A percentile compares a stretch with the other conserved stretches of the same genome.
phyloP scores from a whole-genome alignment of 345 rosid species.

The Ceriops zippeliana region DNA sequence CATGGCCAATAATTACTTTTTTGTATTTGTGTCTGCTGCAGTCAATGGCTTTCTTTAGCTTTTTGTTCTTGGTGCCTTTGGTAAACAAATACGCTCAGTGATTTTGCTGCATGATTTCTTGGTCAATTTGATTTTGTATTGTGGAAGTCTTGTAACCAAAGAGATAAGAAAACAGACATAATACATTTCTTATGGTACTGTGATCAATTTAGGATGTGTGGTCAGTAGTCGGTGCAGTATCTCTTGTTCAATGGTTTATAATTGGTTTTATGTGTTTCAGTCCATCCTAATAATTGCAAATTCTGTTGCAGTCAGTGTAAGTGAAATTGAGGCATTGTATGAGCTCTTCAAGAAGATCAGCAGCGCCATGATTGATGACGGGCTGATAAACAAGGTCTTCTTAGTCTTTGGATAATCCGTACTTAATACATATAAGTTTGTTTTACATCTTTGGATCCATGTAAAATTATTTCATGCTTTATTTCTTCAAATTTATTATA shows the following conservation, averaged over 20 bases:
- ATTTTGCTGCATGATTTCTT: not conserved
- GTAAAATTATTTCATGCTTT: not conserved
- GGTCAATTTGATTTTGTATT: not conserved
- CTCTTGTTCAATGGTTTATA: not conserved
- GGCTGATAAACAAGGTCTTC: conserved; percentile 86
- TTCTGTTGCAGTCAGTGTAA: conserved; percentile 75
- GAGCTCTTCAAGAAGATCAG: conserved; percentile 98
- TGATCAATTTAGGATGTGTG: not conserved
- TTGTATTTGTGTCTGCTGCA: too few relatives aligned
- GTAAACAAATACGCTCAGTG: too few relatives aligned
- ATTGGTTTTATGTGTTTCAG: not conserved
- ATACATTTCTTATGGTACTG: not conserved
- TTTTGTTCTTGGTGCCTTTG: too few relatives aligned
- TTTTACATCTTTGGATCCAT: conserved; percentile 1
- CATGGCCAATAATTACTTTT: too few relatives aligned
- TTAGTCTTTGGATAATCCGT: not conserved
- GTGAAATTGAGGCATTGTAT: conserved; percentile 97
- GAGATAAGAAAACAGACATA: not conserved
- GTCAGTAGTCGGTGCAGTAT: not conserved
- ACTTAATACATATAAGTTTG: not conserved
- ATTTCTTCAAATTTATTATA: conserved; percentile 4
- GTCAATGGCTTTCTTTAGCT: too few relatives aligned
- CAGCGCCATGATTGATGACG: conserved; percentile 97
- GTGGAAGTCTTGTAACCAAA: not conserved
- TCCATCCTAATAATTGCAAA: conserved; percentile 5